Evolutionary conservation across 768 basidiomycete genomes (phyloP).

Genomic region (Mycena floridula): DNA sequence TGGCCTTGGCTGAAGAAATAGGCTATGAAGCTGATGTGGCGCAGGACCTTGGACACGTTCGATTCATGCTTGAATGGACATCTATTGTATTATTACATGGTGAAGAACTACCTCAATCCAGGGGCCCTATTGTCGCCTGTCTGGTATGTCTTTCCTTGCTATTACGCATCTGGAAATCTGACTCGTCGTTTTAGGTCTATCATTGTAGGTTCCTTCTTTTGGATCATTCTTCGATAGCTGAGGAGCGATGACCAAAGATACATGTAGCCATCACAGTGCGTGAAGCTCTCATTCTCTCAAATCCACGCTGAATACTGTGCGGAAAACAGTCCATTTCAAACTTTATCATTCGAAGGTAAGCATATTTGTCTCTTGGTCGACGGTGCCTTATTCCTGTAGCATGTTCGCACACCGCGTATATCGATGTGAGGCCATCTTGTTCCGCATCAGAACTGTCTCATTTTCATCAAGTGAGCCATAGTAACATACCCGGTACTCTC

Average conservation of each 20-base stretch:
- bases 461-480: conserved; percentile 34
- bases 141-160: too few relatives aligned
- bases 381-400: conserved; percentile 12
- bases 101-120: conserved; percentile 47
- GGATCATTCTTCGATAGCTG: too few relatives aligned
- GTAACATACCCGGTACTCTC: conserved; percentile 33
- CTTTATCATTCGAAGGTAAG: conserved; percentile 39
- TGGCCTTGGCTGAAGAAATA: conserved; percentile 9
- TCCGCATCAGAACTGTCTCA: neutral
- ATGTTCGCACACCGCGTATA: conserved; percentile 48
- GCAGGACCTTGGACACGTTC: conserved; percentile 50
- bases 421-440: conserved; percentile 30
- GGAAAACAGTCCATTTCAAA: conserved; percentile 36
- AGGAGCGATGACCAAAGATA: too few relatives aligned
- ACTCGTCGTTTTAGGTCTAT: too few relatives aligned
- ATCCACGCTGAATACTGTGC: neutral
- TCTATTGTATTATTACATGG: conserved; percentile 53
- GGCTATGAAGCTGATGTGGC: neutral
- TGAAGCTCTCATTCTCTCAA: conserved; percentile 1
- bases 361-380: neutral
- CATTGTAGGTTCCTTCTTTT: too few relatives aligned
- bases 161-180: too few relatives aligned
- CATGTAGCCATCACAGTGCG: conserved; percentile 51
- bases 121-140: conserved; percentile 34
- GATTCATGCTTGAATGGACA: conserved; percentile 47